phyloP scores from a whole-genome alignment of 176 grass and related monocot species.

The Oryza glaberrima region DNA sequence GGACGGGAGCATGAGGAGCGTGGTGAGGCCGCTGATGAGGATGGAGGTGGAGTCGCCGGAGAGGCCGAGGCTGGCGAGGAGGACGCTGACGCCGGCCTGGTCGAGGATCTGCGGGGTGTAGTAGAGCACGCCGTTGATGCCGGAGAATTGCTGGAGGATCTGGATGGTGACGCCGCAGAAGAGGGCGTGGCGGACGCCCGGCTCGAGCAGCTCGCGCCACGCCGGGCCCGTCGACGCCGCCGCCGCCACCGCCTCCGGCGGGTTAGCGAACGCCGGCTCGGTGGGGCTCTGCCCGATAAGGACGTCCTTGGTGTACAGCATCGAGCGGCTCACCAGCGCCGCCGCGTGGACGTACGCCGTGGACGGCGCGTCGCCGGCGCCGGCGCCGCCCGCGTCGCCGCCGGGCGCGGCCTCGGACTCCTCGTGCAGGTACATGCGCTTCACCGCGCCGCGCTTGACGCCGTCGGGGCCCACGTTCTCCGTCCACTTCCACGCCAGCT shows the following conservation, averaged over 20 bases:
- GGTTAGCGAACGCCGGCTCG: conserved; percentile 60
- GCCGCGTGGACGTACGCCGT: conserved; percentile 61
- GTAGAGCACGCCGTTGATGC: conserved; percentile 89
- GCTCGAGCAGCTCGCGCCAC: conserved; percentile 63
- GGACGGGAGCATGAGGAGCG: conserved; percentile 78
- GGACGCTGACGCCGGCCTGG: conserved; percentile 82
- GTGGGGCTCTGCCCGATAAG: conserved; percentile 48
- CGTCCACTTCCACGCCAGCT: conserved; percentile 86
- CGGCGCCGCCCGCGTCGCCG: neutral
- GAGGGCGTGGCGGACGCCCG: conserved; percentile 69
- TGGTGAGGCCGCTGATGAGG: conserved; percentile 72
- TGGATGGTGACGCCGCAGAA: conserved; percentile 67
- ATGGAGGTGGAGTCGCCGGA: conserved; percentile 74
- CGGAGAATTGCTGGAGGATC: conserved; percentile 88
- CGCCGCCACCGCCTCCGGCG: conserved; percentile 26
- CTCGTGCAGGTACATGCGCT: conserved; percentile 89
- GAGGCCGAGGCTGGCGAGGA: conserved; percentile 52
- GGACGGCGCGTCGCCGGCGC: neutral
- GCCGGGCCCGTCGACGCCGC: conserved; percentile 4
- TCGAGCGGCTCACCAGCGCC: conserved; percentile 66
- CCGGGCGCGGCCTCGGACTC: neutral
- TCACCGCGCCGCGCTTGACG: conserved; percentile 50
- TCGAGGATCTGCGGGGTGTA: conserved; percentile 94
- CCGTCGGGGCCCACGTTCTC: conserved; percentile 57
- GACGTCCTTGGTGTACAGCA: conserved; percentile 75